These are phyloP conservation scores for Xerocomellus intermedius DNA, from an alignment of 768 basidiomycete genomes.

Conservation along the genomic window DNA sequence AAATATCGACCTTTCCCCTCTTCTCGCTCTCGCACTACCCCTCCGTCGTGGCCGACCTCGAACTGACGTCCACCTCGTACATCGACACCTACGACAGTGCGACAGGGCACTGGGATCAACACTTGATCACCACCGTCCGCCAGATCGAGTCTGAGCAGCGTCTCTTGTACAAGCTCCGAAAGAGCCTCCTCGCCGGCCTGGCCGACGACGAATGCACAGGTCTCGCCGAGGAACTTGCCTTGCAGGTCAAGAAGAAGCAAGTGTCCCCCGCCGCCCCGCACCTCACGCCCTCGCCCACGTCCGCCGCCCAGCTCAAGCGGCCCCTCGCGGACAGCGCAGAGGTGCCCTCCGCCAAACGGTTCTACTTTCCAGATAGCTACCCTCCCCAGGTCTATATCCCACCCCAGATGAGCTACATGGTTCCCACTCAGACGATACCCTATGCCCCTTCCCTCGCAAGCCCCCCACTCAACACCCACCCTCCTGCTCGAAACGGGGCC, in stretches of 20 bases:
- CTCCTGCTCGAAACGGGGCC: conserved; percentile 10
- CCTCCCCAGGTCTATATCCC: conserved; percentile 32
- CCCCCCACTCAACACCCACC: conserved; percentile 13
- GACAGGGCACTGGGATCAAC: conserved; percentile 67
- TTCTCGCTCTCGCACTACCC: conserved; percentile 57
- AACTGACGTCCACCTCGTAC: conserved; percentile 49
- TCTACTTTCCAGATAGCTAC: conserved; percentile 29
- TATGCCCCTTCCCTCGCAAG: conserved; percentile 22
- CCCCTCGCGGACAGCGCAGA: conserved; percentile 25
- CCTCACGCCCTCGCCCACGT: conserved; percentile 4
- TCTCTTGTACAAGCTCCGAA: conserved; percentile 58
- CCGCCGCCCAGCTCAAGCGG: conserved; percentile 25
- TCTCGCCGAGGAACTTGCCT: conserved; percentile 52
- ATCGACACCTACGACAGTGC: conserved; percentile 57
- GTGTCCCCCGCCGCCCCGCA: neutral
- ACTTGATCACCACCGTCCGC: conserved; percentile 57
- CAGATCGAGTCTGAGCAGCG: conserved; percentile 59
- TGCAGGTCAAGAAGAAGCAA: conserved; percentile 38
- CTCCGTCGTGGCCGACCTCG: conserved; percentile 53
- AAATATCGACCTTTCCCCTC: conserved; percentile 61
- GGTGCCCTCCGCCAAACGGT: conserved; percentile 27
- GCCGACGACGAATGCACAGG: conserved; percentile 56
- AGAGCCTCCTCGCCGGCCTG: conserved; percentile 56
- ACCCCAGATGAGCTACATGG: conserved; percentile 26
- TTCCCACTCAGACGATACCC: conserved; percentile 28